Evolutionary conservation across 345 rosid species (phyloP), one percentile per base, ranked within the genome.

Genomic region (Excoecaria agallocha): DNA sequence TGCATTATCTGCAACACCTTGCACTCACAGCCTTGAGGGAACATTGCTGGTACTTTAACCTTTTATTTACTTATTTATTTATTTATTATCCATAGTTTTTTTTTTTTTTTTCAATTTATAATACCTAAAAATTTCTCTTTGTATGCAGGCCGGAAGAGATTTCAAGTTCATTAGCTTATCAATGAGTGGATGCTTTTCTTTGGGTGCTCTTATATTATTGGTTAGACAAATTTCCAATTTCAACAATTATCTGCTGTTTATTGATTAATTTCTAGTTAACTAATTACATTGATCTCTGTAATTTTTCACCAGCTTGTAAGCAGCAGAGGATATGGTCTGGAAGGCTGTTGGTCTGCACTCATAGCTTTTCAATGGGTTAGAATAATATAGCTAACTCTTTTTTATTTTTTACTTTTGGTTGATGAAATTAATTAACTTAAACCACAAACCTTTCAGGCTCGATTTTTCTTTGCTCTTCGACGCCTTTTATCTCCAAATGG

Each of bases 11-110:
- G 85, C 86, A 70, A 83, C 93, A 12, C 92, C 98, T 6, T 80
- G 85, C 77, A 88, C 87, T 69, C 93, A 84, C 73, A 82, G 96
- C 79, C 89, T 92, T 20, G 98, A 94, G 80, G 98, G 97, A 66
- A 86, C 97, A 50, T 75, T 92, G 81, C 79, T 92, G 93, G 98
- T 92, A 85, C 50, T 78, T 49, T n/a, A 38, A 55, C 24, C 19
- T 51, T 54, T 17, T 17, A 17, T 20, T 17, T 17, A 22, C 4
- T 7, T 20, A 5, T 54, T 17, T 17, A 17, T 20, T 17, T 17
- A 22, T 17, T 7, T 20, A 5, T 12, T 57, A 20, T 57, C 30
- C 35, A 20, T 20, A 6, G 3, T 57, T 20, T 57, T 3, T 22
- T 22, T 10, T 20, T 57, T 3, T 22, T 22, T 10, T 55, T 50